phyloP scores from a whole-genome alignment of 2,329 filamentous ascomycete genomes.

The Aspergillus carbonarius region DNA sequence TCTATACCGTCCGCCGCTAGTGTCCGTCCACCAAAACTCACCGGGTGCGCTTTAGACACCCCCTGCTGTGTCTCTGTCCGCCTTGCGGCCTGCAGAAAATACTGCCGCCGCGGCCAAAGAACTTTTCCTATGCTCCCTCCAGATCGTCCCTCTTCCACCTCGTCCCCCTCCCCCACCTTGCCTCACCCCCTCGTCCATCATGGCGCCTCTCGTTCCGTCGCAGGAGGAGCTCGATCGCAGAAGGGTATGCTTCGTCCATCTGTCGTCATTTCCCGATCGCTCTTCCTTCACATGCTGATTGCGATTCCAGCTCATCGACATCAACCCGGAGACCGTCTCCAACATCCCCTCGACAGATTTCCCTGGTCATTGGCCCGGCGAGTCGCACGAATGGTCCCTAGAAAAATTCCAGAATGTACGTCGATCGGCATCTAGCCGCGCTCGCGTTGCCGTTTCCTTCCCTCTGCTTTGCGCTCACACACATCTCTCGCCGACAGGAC shows the following conservation, averaged over 20 bases:
- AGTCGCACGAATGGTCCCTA: conserved; percentile 78
- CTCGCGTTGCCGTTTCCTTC: neutral
- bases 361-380: conserved; percentile 84
- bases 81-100: conserved; percentile 30
- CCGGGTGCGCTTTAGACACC: conserved; percentile 19
- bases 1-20: conserved; percentile 19
- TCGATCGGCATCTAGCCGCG: neutral
- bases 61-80: conserved; percentile 10
- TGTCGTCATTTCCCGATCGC: neutral
- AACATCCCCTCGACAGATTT: conserved; percentile 89
- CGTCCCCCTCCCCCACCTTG: conserved; percentile 18
- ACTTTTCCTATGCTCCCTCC: conserved; percentile 34
- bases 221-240: conserved; percentile 45
- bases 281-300: conserved; percentile 16
- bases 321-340: conserved; percentile 87
- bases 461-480: neutral
- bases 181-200: conserved; percentile 24
- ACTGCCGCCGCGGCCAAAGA: conserved; percentile 29
- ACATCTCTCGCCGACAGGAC: conserved; percentile 42
- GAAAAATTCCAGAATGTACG: conserved; percentile 65
- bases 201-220: conserved; percentile 45
- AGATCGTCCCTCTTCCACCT: conserved; percentile 23
- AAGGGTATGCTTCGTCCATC: conserved; percentile 35
- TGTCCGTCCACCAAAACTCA: neutral
- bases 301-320: conserved; percentile 67